Base-by-base conservation (phyloP, 495 filamentous ascomycete species). In the Hypoxylon lenormandii region DNA sequence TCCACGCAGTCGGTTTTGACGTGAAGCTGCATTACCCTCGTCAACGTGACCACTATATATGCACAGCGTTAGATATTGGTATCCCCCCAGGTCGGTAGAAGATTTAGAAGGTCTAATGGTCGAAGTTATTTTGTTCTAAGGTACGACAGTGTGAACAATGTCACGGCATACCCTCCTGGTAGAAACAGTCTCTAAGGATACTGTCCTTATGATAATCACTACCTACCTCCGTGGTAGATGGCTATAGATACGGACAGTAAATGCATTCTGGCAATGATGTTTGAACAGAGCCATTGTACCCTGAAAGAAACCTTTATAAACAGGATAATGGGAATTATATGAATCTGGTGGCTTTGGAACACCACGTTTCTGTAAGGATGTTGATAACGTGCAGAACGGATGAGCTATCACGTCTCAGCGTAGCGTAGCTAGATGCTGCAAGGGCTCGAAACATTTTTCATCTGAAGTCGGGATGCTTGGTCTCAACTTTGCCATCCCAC, bases 281-380 rank as follows among this genome's bases (percentile, higher is more conserved):
- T 49, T n/a, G 52, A 47, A 18, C 26, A 13, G 23, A 33, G 36
- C 22, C 23, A 23, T 64, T 12, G 45, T 23, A 15, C n/a, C 48
- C 26, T 38, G 21, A 47, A 51, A 51, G 12, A 28, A 28, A 50
- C 19, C 18, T 49, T 42, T 49, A 63, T 66, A 38, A 43, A 63
- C 45, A 21, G 28, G 19, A 40, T 66, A 21, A 49, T 40, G 65
- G 65, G 7, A 61, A 19, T 51, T 37, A 45, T 37, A 53, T 60
- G 36, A 23, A 52, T 21, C n/a, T 62, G 33, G 68, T 66, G 68
- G 68, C 68, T 71, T 71, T 71, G 63, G 62, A 63, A 71, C 68
- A 62, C 68, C 68, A 71, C 68, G 68, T 71, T 71, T 53, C 53
- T 66, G 68, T 71, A 71, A 71, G 68, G 62, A 63, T 71, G 58